Evolutionary conservation across 768 basidiomycete genomes (phyloP).

Genomic region (Phlebiopsis gigantea): DNA sequence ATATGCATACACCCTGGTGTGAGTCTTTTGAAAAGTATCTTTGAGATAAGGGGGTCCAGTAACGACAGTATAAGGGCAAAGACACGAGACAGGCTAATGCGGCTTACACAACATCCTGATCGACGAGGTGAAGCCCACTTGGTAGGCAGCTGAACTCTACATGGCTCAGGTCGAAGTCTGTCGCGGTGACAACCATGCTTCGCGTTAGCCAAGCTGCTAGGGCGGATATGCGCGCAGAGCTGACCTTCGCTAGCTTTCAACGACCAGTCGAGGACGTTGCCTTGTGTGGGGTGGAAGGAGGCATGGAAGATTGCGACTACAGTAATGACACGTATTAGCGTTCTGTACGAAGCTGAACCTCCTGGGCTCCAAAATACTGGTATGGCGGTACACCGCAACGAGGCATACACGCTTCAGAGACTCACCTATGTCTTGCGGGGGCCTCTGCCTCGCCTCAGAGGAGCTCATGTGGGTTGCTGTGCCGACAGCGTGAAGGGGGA

Average conservation of each 20-base stretch:
- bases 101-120: slow-evolving; percentile 73
- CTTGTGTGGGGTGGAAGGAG: slow-evolving; percentile 80
- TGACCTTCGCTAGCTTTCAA: slow-evolving; percentile 64
- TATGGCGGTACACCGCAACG: background rate
- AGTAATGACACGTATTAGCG: background rate
- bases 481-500: background rate
- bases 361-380: background rate
- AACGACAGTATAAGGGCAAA: background rate
- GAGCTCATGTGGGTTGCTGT: background rate
- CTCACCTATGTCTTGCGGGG: slow-evolving; percentile 8
- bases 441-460: background rate
- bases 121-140: slow-evolving; percentile 76
- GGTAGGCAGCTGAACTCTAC: slow-evolving; percentile 81
- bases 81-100: background rate
- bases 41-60: background rate
- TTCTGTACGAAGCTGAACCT: background rate
- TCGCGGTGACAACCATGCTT: background rate
- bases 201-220: background rate
- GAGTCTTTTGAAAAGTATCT: slow-evolving; percentile 72
- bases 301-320: slow-evolving; percentile 80
- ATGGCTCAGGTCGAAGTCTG: slow-evolving; percentile 62
- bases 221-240: slow-evolving; percentile 10
- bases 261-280: slow-evolving; percentile 78
- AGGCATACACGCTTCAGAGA: background rate
- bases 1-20: slow-evolving; percentile 70